phyloP scores from a whole-genome alignment of 2,329 filamentous ascomycete genomes.

The Talaromyces atroroseus region DNA sequence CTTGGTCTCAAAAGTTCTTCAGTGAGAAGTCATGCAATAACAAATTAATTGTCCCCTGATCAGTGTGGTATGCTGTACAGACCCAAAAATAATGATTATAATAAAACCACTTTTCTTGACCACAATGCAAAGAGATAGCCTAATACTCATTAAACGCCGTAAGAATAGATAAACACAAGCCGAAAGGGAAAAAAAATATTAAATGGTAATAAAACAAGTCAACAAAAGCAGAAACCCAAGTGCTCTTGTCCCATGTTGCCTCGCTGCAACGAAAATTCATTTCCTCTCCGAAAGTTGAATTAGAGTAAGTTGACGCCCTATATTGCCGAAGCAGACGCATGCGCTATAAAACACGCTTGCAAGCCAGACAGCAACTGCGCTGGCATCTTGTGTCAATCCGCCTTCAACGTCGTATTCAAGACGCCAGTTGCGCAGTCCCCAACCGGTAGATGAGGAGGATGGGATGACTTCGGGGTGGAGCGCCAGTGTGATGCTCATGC shows the following conservation, averaged over 20 bases:
- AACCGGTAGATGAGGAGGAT: constrained; percentile 20
- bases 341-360: constrained; percentile 91
- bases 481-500: constrained; percentile 67
- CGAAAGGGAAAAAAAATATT: background rate
- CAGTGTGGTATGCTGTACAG: background rate
- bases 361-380: constrained; percentile 74
- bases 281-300: background rate
- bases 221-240: background rate
- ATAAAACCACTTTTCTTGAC: background rate
- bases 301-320: constrained; percentile 72
- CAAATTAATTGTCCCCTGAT: background rate
- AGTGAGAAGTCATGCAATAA: background rate
- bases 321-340: constrained; percentile 92
- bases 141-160: constrained; percentile 5
- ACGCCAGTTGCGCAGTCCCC: constrained; percentile 23
- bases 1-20: too few species aligned
- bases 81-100: constrained; percentile 2
- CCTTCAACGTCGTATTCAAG: constrained; percentile 27
- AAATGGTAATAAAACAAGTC: background rate
- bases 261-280: background rate
- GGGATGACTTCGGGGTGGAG: constrained; percentile 76
- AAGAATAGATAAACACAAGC: background rate
- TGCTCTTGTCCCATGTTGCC: background rate
- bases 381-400: constrained; percentile 46
- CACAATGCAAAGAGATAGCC: background rate